A percentile compares a stretch with the other conserved stretches of the same genome.
Evolutionary conservation across 2,329 filamentous ascomycete species (phyloP).

Genomic region (Colletotrichum cordylinicola): DNA sequence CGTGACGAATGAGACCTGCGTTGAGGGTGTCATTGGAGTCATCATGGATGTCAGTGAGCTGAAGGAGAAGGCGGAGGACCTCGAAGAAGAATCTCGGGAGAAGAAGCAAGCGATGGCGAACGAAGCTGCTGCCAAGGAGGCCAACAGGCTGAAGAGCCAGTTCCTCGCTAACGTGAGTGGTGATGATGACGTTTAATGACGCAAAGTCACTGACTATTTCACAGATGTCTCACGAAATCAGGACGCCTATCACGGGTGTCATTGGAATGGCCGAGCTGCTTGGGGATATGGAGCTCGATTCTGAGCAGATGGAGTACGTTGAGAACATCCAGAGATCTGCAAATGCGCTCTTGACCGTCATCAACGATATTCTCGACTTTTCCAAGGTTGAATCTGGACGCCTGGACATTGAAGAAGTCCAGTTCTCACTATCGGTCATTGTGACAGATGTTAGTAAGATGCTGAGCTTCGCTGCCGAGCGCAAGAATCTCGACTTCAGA

Average conservation of each 20-base stretch:
- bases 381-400: constrained; percentile 84
- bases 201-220: background rate
- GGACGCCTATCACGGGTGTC: constrained; percentile 80
- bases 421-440: constrained; percentile 76
- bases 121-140: constrained; percentile 80
- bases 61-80: constrained; percentile 66
- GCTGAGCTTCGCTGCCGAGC: constrained; percentile 83
- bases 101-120: constrained; percentile 76
- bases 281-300: constrained; percentile 68
- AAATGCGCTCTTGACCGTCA: constrained; percentile 83
- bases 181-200: background rate
- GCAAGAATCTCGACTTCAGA: constrained; percentile 77
- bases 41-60: constrained; percentile 81
- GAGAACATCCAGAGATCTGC: constrained; percentile 82
- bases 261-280: constrained; percentile 82
- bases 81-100: constrained; percentile 70
- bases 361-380: constrained; percentile 91
- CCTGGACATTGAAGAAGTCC: constrained; percentile 80
- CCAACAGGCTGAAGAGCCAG: constrained; percentile 79
- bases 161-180: constrained; percentile 70
- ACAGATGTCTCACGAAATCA: constrained; percentile 79
- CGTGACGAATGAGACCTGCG: constrained; percentile 48
- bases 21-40: constrained; percentile 79
- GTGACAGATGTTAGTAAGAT: constrained; percentile 85
- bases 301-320: constrained; percentile 77